Percentiles rank a stretch among this genome's conserved stretches.
phyloP scores from a whole-genome alignment of 2,329 filamentous ascomycete species.

The Fonsecaea pedrosoi region DNA sequence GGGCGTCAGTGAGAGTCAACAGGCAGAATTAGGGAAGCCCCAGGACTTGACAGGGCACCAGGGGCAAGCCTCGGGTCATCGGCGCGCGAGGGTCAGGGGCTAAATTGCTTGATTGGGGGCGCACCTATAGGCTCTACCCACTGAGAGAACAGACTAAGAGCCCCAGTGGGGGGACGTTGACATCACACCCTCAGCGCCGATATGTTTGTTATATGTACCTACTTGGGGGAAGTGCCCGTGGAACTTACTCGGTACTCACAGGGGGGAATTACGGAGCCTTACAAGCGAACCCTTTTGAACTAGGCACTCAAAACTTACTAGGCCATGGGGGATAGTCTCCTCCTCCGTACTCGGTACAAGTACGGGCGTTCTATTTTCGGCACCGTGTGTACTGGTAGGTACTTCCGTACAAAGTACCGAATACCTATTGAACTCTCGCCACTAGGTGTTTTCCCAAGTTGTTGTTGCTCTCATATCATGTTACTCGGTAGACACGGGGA shows the following conservation, averaged over 20 bases:
- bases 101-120: conserved; percentile 16
- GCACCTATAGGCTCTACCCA: background rate
- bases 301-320: background rate
- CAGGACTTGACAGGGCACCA: background rate
- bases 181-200: background rate
- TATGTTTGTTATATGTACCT: background rate
- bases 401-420: background rate
- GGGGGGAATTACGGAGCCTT: conserved; percentile 7
- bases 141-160: background rate
- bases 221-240: too few species aligned
- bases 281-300: background rate
- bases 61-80: background rate
- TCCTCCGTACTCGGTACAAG: too few species aligned
- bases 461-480: background rate
- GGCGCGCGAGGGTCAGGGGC: conserved; percentile 8
- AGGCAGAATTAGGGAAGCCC: background rate
- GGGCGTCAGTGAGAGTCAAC: conserved; percentile 7
- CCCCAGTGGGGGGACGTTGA: background rate
- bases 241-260: too few species aligned
- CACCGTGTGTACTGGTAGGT: background rate
- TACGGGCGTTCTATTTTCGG: conserved; percentile 2
- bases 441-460: background rate
- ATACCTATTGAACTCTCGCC: background rate
- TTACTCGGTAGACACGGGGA: background rate
- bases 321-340: background rate